phyloP scores from a whole-genome alignment of 2,329 filamentous ascomycete genomes.

The Clarireedia sp. region DNA sequence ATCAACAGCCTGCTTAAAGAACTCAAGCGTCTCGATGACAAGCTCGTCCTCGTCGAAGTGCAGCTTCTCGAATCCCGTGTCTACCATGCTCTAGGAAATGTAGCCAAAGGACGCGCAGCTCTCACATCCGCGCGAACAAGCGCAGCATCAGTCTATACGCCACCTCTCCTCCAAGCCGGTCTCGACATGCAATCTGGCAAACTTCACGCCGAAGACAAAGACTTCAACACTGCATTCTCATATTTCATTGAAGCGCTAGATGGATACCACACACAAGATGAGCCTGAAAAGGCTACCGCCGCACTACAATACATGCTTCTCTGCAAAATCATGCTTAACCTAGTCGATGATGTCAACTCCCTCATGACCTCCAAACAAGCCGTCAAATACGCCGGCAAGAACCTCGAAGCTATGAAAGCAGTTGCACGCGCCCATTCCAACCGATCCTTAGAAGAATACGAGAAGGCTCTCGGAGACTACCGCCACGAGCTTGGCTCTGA shows the following conservation, averaged over 20 bases:
- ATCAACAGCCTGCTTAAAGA: slow-evolving; percentile 95
- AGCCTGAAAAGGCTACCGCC: slow-evolving; percentile 82
- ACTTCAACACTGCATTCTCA: slow-evolving; percentile 97
- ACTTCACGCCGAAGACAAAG: slow-evolving; percentile 95
- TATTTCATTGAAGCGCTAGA: slow-evolving; percentile 99
- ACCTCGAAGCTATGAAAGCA: slow-evolving; percentile 98
- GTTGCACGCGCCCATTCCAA: slow-evolving; percentile 93
- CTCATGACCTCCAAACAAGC: slow-evolving; percentile 95
- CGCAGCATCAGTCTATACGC: slow-evolving; percentile 94
- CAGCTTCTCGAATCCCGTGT: slow-evolving; percentile 94
- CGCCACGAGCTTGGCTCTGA: slow-evolving; percentile 91
- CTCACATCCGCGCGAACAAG: slow-evolving; percentile 90
- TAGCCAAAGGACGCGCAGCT: slow-evolving; percentile 89
- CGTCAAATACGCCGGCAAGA: slow-evolving; percentile 89
- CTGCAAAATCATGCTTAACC: slow-evolving; percentile 99
- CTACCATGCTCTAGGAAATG: slow-evolving; percentile 95
- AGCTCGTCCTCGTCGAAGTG: slow-evolving; percentile 94
- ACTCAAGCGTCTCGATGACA: slow-evolving; percentile 96
- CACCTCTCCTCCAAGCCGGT: slow-evolving; percentile 87
- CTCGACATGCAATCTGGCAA: slow-evolving; percentile 99
- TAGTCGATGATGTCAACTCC: slow-evolving; percentile 90
- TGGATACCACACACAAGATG: slow-evolving; percentile 90
- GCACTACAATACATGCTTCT: slow-evolving; percentile 98
- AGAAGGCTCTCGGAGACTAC: slow-evolving; percentile 82
- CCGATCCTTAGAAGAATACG: slow-evolving; percentile 93